Percentiles rank a stretch among this genome's conserved stretches.
These are phyloP conservation scores for Conoideocrella luteorostrata DNA, from an alignment of 2,329 filamentous ascomycete genomes.

Conservation along the genomic window DNA sequence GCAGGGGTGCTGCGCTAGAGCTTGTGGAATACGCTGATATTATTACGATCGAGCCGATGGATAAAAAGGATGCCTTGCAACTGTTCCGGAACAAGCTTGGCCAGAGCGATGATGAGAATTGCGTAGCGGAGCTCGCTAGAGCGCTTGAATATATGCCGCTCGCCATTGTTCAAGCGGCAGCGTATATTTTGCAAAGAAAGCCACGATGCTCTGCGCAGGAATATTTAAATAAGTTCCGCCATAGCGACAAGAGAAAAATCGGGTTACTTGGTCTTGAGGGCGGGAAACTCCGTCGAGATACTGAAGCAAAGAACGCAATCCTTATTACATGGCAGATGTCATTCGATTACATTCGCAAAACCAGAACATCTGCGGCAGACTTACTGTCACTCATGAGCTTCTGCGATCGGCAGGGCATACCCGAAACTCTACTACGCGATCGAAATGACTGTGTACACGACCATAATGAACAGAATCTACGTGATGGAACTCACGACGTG, in stretches of 20 bases:
- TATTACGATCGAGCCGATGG: slow-evolving; percentile 11
- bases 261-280: slow-evolving; percentile 2
- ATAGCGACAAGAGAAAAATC: slow-evolving; percentile 5
- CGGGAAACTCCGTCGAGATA: slow-evolving; percentile 14
- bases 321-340: too few species aligned
- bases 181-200: too few species aligned
- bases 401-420: not conserved
- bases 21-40: slow-evolving; percentile 10
- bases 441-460: not conserved
- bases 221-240: slow-evolving; percentile 6
- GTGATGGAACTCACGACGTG: not conserved
- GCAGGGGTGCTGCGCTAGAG: slow-evolving; percentile 8
- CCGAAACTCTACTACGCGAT: slow-evolving; percentile 12
- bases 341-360: slow-evolving; percentile 18
- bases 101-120: not conserved
- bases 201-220: slow-evolving; percentile 5
- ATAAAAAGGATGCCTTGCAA: slow-evolving; percentile 6
- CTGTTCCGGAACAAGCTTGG: slow-evolving; percentile 14
- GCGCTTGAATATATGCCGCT: slow-evolving; percentile 23
- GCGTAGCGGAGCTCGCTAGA: slow-evolving; percentile 11
- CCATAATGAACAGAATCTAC: not conserved
- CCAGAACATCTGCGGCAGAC: slow-evolving; percentile 9
- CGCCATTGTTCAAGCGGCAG: slow-evolving; percentile 23
- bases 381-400: not conserved
- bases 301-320: too few species aligned